Evolutionary conservation across 164 flowering plant species (phyloP).

Genomic region (Taxillus chinensis): DNA sequence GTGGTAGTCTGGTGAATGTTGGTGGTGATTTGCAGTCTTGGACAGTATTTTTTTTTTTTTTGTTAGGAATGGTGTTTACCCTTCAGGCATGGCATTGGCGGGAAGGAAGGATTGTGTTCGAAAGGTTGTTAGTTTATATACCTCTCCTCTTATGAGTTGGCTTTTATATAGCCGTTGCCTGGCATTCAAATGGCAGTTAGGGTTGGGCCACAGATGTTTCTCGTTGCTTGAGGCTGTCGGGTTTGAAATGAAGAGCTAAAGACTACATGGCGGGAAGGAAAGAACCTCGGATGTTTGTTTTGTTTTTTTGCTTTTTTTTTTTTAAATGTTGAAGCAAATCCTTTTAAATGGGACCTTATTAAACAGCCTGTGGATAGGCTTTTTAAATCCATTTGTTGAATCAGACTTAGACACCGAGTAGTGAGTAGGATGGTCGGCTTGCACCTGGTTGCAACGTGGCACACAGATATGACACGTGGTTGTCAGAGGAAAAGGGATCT

Average conservation of each 20-base stretch:
- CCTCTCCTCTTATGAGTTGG: not conserved
- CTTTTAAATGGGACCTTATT: constrained; percentile 2
- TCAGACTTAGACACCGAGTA: too few species aligned
- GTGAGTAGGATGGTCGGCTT: too few species aligned
- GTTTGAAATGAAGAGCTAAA: not conserved
- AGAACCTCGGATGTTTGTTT: not conserved
- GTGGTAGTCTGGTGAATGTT: too few species aligned
- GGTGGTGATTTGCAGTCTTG: not conserved
- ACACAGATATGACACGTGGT: too few species aligned
- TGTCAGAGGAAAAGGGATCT: too few species aligned
- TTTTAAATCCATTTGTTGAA: too few species aligned
- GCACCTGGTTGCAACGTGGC: too few species aligned
- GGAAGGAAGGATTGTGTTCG: constrained; percentile 6
- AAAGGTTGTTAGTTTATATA: constrained; percentile 19
- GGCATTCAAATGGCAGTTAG: constrained; percentile 39
- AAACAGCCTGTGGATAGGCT: constrained; percentile 10
- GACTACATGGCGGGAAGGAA: not conserved
- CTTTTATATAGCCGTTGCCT: constrained; percentile 23
- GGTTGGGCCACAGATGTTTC: constrained; percentile 7
- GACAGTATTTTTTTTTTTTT: not conserved
- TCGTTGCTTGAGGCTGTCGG: not conserved
- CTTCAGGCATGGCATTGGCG: not conserved
- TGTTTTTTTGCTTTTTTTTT: not conserved
- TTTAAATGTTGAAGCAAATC: not conserved
- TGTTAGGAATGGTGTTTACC: too few species aligned